A percentile compares a stretch with the other conserved stretches of the same genome.
phyloP scores from a whole-genome alignment of 805 yeast genomes.

The Zygotorulaspora florentina region DNA sequence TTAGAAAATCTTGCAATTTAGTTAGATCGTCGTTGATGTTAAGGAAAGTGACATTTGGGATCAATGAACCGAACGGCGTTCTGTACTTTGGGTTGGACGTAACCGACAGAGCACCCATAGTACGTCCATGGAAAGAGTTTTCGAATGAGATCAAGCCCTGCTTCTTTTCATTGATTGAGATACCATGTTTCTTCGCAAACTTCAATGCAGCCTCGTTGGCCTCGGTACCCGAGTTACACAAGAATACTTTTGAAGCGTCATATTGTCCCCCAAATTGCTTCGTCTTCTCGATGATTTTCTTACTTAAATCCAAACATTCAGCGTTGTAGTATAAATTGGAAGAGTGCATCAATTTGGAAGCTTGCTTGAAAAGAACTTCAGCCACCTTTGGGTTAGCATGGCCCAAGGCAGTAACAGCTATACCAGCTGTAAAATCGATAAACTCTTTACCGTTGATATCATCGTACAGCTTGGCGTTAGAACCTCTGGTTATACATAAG shows the following conservation, averaged over 20 bases:
- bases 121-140: constrained; percentile 91
- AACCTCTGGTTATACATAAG: constrained; percentile 71
- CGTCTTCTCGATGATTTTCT: constrained; percentile 66
- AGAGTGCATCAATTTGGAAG: constrained; percentile 68
- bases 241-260: constrained; percentile 68
- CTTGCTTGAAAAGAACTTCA: constrained; percentile 67
- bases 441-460: constrained; percentile 64
- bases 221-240: constrained; percentile 72
- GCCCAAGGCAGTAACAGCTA: constrained; percentile 94
- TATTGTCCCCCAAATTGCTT: constrained; percentile 71
- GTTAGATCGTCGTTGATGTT: constrained; percentile 36
- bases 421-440: constrained; percentile 91
- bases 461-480: constrained; percentile 80
- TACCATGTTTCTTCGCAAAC: constrained; percentile 79
- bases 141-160: constrained; percentile 81
- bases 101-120: constrained; percentile 88
- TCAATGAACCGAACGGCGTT: constrained; percentile 81
- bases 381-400: constrained; percentile 77
- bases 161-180: constrained; percentile 49
- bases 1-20: constrained; percentile 22
- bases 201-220: constrained; percentile 78
- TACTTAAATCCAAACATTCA: constrained; percentile 77
- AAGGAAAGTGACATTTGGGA: constrained; percentile 70
- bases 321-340: constrained; percentile 83
- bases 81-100: constrained; percentile 94